Conservation (phyloP, 805 yeast genomes). For the Kodamaea hsintzibuensis region DNA sequence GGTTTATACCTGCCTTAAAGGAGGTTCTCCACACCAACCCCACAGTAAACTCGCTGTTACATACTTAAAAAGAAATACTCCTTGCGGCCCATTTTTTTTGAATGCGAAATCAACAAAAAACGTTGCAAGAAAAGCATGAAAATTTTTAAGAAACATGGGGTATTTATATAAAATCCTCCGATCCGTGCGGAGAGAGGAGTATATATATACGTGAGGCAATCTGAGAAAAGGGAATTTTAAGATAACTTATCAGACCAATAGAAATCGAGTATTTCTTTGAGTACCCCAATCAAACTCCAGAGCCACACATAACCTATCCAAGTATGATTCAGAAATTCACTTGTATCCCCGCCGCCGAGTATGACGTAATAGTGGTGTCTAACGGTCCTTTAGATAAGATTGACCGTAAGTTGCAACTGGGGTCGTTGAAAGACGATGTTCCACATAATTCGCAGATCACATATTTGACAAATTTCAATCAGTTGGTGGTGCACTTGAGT, state of each 20-base stretch:
- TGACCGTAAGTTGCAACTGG: conserved; percentile 18
- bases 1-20: not conserved
- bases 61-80: not conserved
- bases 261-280: conserved; percentile 12
- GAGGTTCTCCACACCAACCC: not conserved
- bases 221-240: conserved; percentile 1
- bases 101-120: not conserved
- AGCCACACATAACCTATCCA: not conserved
- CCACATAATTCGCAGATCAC: conserved; percentile 24
- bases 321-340: conserved; percentile 37
- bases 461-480: conserved; percentile 25
- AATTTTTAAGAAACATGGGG: not conserved
- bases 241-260: conserved; percentile 26
- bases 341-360: conserved; percentile 32
- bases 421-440: conserved; percentile 18
- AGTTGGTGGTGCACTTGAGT: conserved; percentile 19
- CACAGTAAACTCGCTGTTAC: not conserved
- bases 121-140: not conserved
- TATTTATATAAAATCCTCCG: conserved; percentile 4
- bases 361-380: conserved; percentile 35
- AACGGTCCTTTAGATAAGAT: conserved; percentile 36
- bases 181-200: conserved; percentile 4
- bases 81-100: not conserved
- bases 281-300: not conserved
- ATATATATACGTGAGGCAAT: conserved; percentile 12